phyloP scores from a whole-genome alignment of 305 asterid species.

The Rubia balearica region DNA sequence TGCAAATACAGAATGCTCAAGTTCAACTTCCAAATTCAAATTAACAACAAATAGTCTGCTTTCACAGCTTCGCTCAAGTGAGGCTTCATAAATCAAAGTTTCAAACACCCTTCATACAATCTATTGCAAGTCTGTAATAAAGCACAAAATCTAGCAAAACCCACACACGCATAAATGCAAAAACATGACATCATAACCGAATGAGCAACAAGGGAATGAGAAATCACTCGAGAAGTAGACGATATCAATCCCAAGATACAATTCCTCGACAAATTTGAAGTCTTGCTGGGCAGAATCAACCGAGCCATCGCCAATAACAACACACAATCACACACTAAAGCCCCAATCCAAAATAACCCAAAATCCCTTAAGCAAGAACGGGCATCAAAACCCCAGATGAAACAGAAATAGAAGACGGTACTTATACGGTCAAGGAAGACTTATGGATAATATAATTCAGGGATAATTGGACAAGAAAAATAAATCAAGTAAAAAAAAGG shows the following conservation, averaged over 20 bases:
- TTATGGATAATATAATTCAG: constrained; percentile 31
- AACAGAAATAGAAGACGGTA: constrained; percentile 14
- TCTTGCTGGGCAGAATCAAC: constrained; percentile 73
- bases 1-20: not conserved
- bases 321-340: not conserved
- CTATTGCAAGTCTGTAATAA: not conserved
- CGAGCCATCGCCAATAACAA: constrained; percentile 55
- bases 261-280: constrained; percentile 60
- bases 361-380: constrained; percentile 18
- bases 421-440: constrained; percentile 10
- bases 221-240: constrained; percentile 57
- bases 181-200: not conserved
- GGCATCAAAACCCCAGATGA: constrained; percentile 11
- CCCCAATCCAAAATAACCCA: constrained; percentile 17
- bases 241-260: constrained; percentile 80
- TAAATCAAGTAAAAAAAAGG: too few species aligned
- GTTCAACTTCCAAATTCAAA: not conserved
- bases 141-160: not conserved
- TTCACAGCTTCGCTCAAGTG: too few species aligned
- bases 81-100: not conserved
- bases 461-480: too few species aligned
- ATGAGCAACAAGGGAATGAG: constrained; percentile 23
- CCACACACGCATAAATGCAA: not conserved
- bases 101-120: not conserved
- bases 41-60: not conserved